Conservation (phyloP, 768 basidiomycete genomes). For the Mycena rebaudengoi region DNA sequence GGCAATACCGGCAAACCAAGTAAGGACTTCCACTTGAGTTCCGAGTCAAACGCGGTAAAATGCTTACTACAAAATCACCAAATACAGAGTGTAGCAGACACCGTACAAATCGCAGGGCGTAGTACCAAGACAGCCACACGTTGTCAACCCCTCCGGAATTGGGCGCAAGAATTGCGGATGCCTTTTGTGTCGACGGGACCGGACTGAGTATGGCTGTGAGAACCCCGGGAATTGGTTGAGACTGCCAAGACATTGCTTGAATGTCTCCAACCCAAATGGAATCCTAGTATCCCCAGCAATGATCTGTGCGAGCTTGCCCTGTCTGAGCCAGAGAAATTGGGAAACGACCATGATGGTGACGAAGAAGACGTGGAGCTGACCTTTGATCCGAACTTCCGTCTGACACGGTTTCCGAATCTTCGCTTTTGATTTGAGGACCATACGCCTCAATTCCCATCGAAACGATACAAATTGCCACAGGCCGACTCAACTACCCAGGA, state of each 20-base stretch:
- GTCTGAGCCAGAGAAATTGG: background rate
- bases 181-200: background rate
- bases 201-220: background rate
- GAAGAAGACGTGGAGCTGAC: background rate
- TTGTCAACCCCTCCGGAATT: conserved; percentile 1
- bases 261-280: conserved; percentile 7
- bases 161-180: no score
- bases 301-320: conserved; percentile 7
- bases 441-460: background rate
- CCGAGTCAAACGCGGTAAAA: no score
- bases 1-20: no score
- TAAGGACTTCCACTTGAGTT: no score
- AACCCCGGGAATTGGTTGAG: conserved; percentile 2
- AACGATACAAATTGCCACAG: background rate
- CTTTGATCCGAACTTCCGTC: conserved; percentile 9
- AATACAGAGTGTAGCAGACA: background rate
- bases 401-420: conserved; percentile 8
- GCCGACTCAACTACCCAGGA: background rate
- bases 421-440: background rate
- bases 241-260: background rate
- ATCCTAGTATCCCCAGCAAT: background rate
- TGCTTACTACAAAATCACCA: no score
- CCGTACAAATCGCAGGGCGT: background rate
- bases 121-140: background rate
- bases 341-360: background rate